Evolutionary conservation across 352 stramenopile species (phyloP), one percentile per base, ranked within the genome.

Genomic region (Plasmopara muralis): DNA sequence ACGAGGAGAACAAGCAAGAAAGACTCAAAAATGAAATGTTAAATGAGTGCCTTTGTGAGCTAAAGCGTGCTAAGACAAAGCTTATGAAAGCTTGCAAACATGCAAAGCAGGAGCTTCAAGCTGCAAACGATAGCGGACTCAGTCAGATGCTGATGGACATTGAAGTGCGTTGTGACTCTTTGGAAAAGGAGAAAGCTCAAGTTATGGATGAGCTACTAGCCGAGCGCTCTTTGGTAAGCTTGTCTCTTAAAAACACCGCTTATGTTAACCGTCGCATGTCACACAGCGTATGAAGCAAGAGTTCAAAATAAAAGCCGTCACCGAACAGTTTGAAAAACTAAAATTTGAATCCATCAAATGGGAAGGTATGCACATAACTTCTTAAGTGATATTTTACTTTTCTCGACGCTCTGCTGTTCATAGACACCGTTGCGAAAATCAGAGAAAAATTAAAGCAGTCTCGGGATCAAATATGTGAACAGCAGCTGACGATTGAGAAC

Each of bases 1-100:
- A 88, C 30, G 69, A 81, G 40, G 81, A 91, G 38, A 72, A 86
- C 25, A 60, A 83, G 37, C 64, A 81, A 38, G 74, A 88, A 47
- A 87, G 85, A 48, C 59, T 82, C 28, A 79, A 83, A 39, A 85
- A 78, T 47, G 67, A 82, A 38, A 83, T 85, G 76, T 52, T 91
- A 35, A 66, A 31, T 28, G 76, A 82, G 41, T 85, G 77, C 28
- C 59, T 91, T 4, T 69, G 69, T 4, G 74, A 89, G 25, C 76
- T 88, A 34, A 89, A 91, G 42, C 61, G 72, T 29, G 52, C 71
- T n/a, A 91, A 87, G 38, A 18, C 57, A 0, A 91, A 91, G 50
- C 61, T 83, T 5, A 74, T 88, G 64, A 87, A 87, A 37, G 78
- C 74, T 18, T 87, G 77, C 57, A 89, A 87, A 50, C 62, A 70